Evolutionary conservation across 2,329 filamentous ascomycete species (phyloP).

Genomic region (Alternaria ventricosa): DNA sequence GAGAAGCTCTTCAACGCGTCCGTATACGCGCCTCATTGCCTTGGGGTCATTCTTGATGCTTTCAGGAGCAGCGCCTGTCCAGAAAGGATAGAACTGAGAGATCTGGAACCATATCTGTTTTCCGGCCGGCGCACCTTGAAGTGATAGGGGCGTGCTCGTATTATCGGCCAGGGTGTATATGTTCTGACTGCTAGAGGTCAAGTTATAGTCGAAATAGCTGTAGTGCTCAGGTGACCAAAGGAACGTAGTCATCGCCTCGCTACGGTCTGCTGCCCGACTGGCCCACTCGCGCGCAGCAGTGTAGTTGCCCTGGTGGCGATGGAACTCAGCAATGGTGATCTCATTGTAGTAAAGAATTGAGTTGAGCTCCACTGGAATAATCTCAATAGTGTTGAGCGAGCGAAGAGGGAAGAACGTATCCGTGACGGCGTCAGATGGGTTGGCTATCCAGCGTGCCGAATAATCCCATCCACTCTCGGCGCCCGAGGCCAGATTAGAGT

Average conservation of each 20-base stretch:
- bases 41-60: conserved; percentile 65
- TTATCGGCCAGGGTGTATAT: conserved; percentile 57
- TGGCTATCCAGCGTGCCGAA: conserved; percentile 63
- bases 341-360: conserved; percentile 73
- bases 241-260: conserved; percentile 66
- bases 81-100: conserved; percentile 72
- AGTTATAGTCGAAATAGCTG: conserved; percentile 74
- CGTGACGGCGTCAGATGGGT: conserved; percentile 63
- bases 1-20: conserved; percentile 62
- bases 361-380: conserved; percentile 71
- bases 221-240: conserved; percentile 69
- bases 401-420: conserved; percentile 71
- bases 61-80: conserved; percentile 68
- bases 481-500: conserved; percentile 68
- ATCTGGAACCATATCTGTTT: conserved; percentile 65
- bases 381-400: conserved; percentile 65
- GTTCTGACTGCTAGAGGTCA: conserved; percentile 64
- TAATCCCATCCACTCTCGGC: conserved; percentile 74
- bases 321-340: conserved; percentile 63
- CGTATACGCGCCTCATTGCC: conserved; percentile 62
- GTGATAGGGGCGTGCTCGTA: conserved; percentile 50
- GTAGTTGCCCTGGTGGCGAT: conserved; percentile 59
- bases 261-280: conserved; percentile 59
- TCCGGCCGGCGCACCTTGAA: conserved; percentile 58
- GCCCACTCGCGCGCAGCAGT: conserved; percentile 60